Percentiles rank a stretch among this genome's conserved stretches.
phyloP scores from a whole-genome alignment of 371 early-diverging fungal genomes.

The Saksenaea vasiformis region DNA sequence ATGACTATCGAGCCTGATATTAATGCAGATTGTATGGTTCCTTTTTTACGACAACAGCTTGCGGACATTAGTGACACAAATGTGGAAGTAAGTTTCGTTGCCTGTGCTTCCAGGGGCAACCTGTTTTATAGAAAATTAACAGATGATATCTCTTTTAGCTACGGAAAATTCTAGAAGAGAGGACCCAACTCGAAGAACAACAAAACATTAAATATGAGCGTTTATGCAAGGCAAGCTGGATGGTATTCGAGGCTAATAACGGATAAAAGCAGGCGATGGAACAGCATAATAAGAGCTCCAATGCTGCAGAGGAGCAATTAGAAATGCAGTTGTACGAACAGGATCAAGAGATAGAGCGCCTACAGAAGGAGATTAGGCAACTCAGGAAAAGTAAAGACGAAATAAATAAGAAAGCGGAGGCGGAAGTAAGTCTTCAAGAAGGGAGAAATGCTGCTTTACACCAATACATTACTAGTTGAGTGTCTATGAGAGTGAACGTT shows the following conservation, averaged over 20 bases:
- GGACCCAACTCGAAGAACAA: background rate
- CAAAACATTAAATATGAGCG: constrained; percentile 4
- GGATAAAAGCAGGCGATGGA: constrained; percentile 5
- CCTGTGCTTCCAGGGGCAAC: background rate
- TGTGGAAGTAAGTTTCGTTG: background rate
- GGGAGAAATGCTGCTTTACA: background rate
- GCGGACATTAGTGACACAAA: background rate
- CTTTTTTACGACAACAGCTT: background rate
- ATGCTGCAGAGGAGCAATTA: constrained; percentile 13
- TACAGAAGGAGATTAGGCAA: constrained; percentile 15
- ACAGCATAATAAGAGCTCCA: constrained; percentile 11
- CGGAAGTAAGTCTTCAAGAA: constrained; percentile 15
- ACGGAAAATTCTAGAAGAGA: constrained; percentile 4
- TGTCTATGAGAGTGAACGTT: constrained; percentile 22
- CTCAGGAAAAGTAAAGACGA: constrained; percentile 19
- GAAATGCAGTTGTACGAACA: constrained; percentile 21
- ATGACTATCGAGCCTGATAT: background rate
- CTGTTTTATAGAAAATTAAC: background rate
- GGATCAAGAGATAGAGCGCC: constrained; percentile 16
- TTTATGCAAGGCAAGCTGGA: constrained; percentile 6
- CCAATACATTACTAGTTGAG: constrained; percentile 8
- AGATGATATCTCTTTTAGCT: background rate
- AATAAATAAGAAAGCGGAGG: constrained; percentile 13
- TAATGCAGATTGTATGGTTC: background rate
- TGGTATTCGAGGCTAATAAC: background rate